Percentiles rank a stretch among this genome's conserved stretches.
Evolutionary conservation across 2,329 filamentous ascomycete genomes (phyloP).

Genomic region (Botrytis fabae): DNA sequence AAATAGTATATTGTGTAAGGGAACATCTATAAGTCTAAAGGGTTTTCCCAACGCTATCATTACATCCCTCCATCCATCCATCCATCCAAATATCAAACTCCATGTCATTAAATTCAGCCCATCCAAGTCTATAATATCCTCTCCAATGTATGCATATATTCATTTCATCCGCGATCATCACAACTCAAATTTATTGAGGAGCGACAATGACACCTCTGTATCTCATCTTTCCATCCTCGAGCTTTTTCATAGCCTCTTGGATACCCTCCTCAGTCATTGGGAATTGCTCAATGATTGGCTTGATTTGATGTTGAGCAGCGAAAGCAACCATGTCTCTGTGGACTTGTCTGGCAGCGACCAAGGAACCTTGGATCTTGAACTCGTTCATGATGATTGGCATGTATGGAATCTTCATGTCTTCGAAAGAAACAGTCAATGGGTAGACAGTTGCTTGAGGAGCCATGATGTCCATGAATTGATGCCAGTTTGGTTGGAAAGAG

Average conservation of each 20-base stretch:
- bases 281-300: conserved; percentile 57
- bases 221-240: conserved; percentile 56
- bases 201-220: conserved; percentile 48
- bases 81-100: background rate
- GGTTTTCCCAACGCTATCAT: conserved; percentile 8
- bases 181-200: conserved; percentile 27
- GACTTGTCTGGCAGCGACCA: conserved; percentile 44
- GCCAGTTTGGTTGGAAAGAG: conserved; percentile 53
- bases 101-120: background rate
- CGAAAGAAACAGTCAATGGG: conserved; percentile 64
- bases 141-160: background rate
- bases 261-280: conserved; percentile 53
- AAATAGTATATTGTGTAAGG: background rate
- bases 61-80: background rate
- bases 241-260: conserved; percentile 56
- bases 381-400: conserved; percentile 35
- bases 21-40: conserved; percentile 6
- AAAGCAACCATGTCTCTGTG: conserved; percentile 61
- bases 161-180: background rate
- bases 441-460: conserved; percentile 60
- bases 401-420: conserved; percentile 38
- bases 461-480: conserved; percentile 62
- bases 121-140: background rate
- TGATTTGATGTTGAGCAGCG: conserved; percentile 58
- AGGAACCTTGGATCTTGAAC: conserved; percentile 36